phyloP scores from a whole-genome alignment of 257 asterid genomes.

The Parsonsia alboflavescens region DNA sequence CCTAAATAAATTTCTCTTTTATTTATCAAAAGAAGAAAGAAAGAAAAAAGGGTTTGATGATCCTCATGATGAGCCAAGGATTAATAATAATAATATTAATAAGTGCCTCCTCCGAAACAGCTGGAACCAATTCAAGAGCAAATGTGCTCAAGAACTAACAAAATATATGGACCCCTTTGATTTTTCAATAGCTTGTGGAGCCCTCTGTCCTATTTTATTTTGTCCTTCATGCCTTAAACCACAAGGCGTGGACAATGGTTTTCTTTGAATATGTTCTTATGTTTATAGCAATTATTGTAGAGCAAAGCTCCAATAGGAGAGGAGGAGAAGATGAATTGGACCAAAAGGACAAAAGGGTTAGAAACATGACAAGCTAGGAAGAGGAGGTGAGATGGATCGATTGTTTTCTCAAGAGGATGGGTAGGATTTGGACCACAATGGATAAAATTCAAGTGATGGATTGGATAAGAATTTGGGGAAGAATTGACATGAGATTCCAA shows the following conservation, averaged over 20 bases:
- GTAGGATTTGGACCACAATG: neutral
- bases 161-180: constrained; percentile 10
- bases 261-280: constrained; percentile 24
- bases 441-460: neutral
- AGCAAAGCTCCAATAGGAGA: neutral
- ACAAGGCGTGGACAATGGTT: constrained; percentile 15
- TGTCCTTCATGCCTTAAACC: neutral
- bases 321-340: neutral
- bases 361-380: neutral
- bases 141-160: neutral
- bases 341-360: neutral
- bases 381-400: neutral
- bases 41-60: neutral
- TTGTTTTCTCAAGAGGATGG: neutral
- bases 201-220: neutral
- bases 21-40: too few relatives aligned
- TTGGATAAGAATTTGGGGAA: neutral
- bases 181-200: neutral
- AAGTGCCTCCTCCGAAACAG: constrained; percentile 6
- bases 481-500: neutral
- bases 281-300: constrained; percentile 21
- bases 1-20: neutral
- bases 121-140: constrained; percentile 14
- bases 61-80: neutral
- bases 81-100: neutral